Base-by-base conservation (phyloP, 2,329 filamentous ascomycete species). In the Penicillium sp. region DNA sequence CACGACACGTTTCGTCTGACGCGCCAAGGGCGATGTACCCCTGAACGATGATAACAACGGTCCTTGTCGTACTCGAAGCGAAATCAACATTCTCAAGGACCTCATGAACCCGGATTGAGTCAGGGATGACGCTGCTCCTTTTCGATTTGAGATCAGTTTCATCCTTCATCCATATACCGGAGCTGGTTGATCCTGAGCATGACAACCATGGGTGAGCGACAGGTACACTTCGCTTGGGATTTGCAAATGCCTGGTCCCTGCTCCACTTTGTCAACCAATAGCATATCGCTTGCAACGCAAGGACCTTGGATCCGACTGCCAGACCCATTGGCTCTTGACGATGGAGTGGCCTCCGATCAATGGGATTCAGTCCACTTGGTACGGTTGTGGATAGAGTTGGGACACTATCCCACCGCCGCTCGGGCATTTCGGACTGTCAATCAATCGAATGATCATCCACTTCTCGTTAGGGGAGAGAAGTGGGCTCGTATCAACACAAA, bases 221-320 rank as follows among this genome's bases (percentile, higher is more conserved):
- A 43, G 41, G 41, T 28, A 22, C 18, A 22, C 5, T 22, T 22
- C 5, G 18, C 18, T 22, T 33, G 15, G 27, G 37, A 34, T 39
- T 39, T 25, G 37, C 31, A 9, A 22, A 5, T 22, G 18, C 18
- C 18, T 22, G 18, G 18, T 22, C 9, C 5, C 9, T 22, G 18
- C 18, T 22, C 18, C 18, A 22, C 18, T 5, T 22, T 22, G 5
- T 22, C 18, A 8, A 15, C 6, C 26, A 30, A 15, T 14, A 15
- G 25, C 11, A 27, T 28, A 22, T 22, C 18, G 9, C 5, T 9
- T 22, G 9, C 18, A 22, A 56, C 45, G 44, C 47, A 46, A 48
- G 51, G 48, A 38, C 50, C 52, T 48, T 49, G 51, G 49, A 45
- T 54, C 41, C 35, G 47, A 37, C 48, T 52, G 50, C 44, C 48